A percentile compares a stretch with the other conserved stretches of the same genome.
Evolutionary conservation across 2,329 filamentous ascomycete genomes (phyloP).

Genomic region (Claviceps monticola): DNA sequence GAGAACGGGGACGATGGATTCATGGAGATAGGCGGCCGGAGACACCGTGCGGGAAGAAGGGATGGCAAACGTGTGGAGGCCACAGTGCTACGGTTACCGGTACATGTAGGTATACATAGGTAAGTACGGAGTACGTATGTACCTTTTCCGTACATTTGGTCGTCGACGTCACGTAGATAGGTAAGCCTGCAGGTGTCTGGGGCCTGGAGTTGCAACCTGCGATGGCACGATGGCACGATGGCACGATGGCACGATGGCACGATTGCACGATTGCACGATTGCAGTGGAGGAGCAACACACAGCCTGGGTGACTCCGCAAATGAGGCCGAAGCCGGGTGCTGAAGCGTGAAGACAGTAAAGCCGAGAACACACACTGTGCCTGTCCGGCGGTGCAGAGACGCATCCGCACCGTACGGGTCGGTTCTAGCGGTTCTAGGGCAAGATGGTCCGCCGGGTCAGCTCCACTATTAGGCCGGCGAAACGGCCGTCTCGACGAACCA

Average conservation of each 20-base stretch:
- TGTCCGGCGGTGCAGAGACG: not conserved
- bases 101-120: no score
- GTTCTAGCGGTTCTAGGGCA: not conserved
- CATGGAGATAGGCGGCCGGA: not conserved
- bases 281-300: not conserved
- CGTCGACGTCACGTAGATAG: not conserved
- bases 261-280: not conserved
- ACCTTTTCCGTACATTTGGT: not conserved
- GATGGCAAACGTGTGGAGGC: not conserved
- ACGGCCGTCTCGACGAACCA: constrained; percentile 35
- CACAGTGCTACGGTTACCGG: not conserved
- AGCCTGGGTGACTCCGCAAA: constrained; percentile 5
- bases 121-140: no score
- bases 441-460: constrained; percentile 11
- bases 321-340: constrained; percentile 3
- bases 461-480: constrained; percentile 47
- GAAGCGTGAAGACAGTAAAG: not conserved
- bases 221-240: no score
- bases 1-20: no score
- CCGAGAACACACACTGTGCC: not conserved
- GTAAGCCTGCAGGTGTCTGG: constrained; percentile 1
- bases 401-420: not conserved
- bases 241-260: not conserved
- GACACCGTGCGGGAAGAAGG: not conserved
- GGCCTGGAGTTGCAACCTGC: not conserved